Evolutionary conservation across 2,329 filamentous ascomycete genomes (phyloP).

Genomic region (Penicillium sp.): DNA sequence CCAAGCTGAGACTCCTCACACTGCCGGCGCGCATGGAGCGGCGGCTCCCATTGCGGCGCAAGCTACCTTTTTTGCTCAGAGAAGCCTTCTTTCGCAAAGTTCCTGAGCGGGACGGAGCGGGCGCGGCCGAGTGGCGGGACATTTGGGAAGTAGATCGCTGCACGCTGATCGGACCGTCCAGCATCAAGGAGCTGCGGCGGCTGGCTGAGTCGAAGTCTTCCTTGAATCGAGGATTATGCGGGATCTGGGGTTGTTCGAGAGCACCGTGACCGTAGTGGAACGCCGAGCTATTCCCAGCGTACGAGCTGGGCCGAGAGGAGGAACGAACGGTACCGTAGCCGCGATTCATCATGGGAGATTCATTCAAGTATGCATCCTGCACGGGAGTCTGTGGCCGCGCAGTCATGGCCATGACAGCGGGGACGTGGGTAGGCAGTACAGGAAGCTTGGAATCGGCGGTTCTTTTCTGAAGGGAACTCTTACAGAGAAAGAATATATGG

Average conservation of each 20-base stretch:
- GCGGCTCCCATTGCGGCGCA: conserved; percentile 74
- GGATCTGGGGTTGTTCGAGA: conserved; percentile 27
- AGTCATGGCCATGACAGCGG: conserved; percentile 32
- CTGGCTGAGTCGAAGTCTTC: conserved; percentile 36
- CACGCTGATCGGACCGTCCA: conserved; percentile 30
- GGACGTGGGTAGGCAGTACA: conserved; percentile 15
- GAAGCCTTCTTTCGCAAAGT: conserved; percentile 88
- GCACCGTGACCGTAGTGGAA: conserved; percentile 35
- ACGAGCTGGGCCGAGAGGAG: conserved; percentile 40
- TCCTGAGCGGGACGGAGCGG: conserved; percentile 50
- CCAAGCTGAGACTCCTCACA: conserved; percentile 70
- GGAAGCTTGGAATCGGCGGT: conserved; percentile 4
- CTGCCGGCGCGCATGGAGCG: conserved; percentile 79
- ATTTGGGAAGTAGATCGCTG: conserved; percentile 40
- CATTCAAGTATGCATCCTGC: conserved; percentile 36
- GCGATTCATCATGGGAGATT: conserved; percentile 28
- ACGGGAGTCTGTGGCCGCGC: conserved; percentile 37
- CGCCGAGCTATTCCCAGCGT: conserved; percentile 32
- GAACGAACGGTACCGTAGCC: conserved; percentile 28
- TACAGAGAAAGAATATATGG: no score
- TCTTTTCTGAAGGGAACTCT: no score
- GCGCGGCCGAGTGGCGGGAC: conserved; percentile 39
- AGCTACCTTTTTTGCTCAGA: conserved; percentile 63
- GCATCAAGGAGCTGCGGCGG: conserved; percentile 31
- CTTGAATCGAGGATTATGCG: conserved; percentile 36